Conservation (phyloP, 2,329 filamentous ascomycete species). For the Sporothrix dimorphospora region DNA sequence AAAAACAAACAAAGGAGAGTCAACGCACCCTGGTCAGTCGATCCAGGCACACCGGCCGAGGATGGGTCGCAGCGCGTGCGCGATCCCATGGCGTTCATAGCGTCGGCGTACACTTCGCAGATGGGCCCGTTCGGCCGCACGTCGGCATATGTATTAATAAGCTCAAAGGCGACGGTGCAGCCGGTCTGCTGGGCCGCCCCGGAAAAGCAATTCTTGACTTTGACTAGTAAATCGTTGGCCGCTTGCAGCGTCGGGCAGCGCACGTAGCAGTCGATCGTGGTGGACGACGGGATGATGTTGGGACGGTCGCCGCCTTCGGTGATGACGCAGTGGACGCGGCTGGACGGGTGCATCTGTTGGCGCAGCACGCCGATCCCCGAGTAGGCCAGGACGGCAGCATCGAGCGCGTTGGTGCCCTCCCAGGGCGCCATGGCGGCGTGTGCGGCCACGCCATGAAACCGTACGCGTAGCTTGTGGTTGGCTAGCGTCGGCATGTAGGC, state of each 20-base stretch:
- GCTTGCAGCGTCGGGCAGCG: constrained; percentile 44
- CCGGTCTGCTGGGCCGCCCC: constrained; percentile 43
- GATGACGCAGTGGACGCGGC: constrained; percentile 53
- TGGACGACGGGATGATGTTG: constrained; percentile 44
- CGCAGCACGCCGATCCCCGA: constrained; percentile 47
- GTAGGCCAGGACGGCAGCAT: constrained; percentile 46
- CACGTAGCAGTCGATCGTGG: constrained; percentile 49
- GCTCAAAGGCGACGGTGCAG: constrained; percentile 38
- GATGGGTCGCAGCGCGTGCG: constrained; percentile 40
- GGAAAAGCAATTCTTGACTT: constrained; percentile 41
- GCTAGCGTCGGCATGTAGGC: constrained; percentile 30
- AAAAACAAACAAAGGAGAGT: too few species aligned
- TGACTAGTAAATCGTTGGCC: constrained; percentile 39
- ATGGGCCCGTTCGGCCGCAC: constrained; percentile 43
- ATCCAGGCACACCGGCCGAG: constrained; percentile 45
- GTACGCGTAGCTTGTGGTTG: constrained; percentile 37
- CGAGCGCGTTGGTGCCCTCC: constrained; percentile 53
- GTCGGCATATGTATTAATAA: constrained; percentile 41
- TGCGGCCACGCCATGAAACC: constrained; percentile 47
- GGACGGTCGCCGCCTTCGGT: constrained; percentile 43
- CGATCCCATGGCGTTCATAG: constrained; percentile 18
- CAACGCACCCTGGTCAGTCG: constrained; percentile 57
- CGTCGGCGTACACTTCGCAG: constrained; percentile 47
- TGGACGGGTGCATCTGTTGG: constrained; percentile 52
- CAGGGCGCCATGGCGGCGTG: constrained; percentile 51